Base-by-base conservation (phyloP, 306 rosid genomes). In the Rubus idaeus region DNA sequence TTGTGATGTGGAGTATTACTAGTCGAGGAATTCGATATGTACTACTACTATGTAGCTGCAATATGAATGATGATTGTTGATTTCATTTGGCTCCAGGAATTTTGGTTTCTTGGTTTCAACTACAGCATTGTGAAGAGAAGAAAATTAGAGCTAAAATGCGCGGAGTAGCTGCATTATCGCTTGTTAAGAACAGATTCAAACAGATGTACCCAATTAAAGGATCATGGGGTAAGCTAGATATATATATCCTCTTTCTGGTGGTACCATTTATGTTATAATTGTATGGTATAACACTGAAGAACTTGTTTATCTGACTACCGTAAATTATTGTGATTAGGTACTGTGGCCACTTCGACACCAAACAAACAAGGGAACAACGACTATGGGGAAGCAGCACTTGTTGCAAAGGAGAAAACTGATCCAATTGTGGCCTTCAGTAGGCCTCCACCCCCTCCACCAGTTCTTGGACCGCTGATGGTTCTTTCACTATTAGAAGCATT, bases 391-490 rank as follows among this genome's bases (percentile, higher is more conserved):
- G 89, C 53, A 70, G 80, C 68, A 62, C 11, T 76, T 37, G 75
- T 78, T 75, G 60, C 83, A 20, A 87, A 86, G 14, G 90, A 90
- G 81, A 84, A 82, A 72, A 30, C 61, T 23, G 88, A 83, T 35
- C 91, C 94, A 70, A 74, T 94, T 70, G 91, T 61, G 1, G 71
- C 87, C 40, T 87, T 86, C 58, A 76, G 90, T 61, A 77, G 83
- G 87, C 97, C 94, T 20, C 94, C 96, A 1, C 94, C 87, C 10
- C 76, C 85, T 57, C 98, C 97, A 2, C 94, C 96, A 5, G 73
- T 83, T 73, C 56, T 93, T 30, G 92, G 92, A 52, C 92, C 94
- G 3, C 71, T 94, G 80, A 69, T 87, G 53, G 83, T 74, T 58
- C 68, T 91, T 61, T 87, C 92, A 0, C 56, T 93, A 68, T 41